Base-by-base conservation (phyloP, 768 basidiomycete genomes). In the Serendipita sp. region DNA sequence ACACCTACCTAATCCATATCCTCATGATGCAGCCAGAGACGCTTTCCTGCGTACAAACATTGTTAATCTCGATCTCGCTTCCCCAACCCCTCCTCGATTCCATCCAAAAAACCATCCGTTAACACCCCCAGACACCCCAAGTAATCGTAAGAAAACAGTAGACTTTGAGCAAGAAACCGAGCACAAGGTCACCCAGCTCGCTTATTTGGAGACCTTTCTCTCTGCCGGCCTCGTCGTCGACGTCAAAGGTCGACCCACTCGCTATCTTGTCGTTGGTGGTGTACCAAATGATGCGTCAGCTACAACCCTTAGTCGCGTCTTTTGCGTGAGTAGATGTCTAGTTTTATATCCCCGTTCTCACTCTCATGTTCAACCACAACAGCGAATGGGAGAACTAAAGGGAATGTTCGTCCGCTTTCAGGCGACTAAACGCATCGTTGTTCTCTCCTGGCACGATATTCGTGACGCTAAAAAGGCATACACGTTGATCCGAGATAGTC, bases 331-430 rank as follows among this genome's bases (percentile, higher is more conserved):
- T 60, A 8, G 16, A n/a, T 30, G 8, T 4, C 35, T 60, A 28
- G 16, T 10, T 5, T 37, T 3, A 24, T 8, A 34, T 30, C 16
- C 56, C 30, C 30, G 37, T 56, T n/a, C 38, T 46, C 44, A 18
- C 11, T 16, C n/a, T 64, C 11, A 54, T 28, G 30, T 15, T 62
- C 41, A 18, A 7, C 18, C 18, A 18, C 18, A 18, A 64, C 51
- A 60, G 13, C 35, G 44, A 45, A 48, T 65, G 45, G 70, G 71
- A 41, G 71, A 72, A 56, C 78, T 86, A 65, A 83, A 84, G 70
- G 83, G 82, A 7, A 78, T 86, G 60, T 81, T 81, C 67, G 77
- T 78, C 41, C 78, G 79, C 38, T 78, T 78, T 67, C 80, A 80
- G 62, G 41, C 41, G 5, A 74, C 76, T 58, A 75, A 76, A 8